phyloP scores from a whole-genome alignment of 2,329 filamentous ascomycete species.

The Mycosphaerella sp. region DNA sequence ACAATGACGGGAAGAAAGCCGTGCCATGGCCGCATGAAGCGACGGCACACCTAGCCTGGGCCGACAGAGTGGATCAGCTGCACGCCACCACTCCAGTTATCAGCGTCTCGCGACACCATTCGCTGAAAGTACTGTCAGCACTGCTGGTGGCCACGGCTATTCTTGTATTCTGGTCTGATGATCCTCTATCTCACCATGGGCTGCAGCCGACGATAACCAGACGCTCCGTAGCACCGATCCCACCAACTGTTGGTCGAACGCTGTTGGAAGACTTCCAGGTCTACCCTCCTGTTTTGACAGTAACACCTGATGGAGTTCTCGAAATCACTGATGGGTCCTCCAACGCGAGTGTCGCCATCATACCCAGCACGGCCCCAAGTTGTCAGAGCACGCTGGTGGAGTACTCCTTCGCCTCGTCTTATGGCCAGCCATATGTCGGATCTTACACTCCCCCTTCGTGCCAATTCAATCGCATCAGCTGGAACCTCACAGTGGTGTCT shows the following conservation, averaged over 20 bases:
- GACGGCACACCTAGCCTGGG: conserved; percentile 9
- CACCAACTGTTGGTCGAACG: conserved; percentile 20
- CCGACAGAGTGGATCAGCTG: conserved; percentile 12
- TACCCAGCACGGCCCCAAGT: conserved; percentile 26
- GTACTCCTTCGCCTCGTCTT: conserved; percentile 64
- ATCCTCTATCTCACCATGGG: not conserved
- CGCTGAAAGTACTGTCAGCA: conserved; percentile 9
- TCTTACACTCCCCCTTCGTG: conserved; percentile 61
- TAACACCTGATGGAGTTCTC: conserved; percentile 33
- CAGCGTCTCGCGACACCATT: conserved; percentile 1
- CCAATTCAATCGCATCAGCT: conserved; percentile 64
- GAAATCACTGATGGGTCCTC: conserved; percentile 35
- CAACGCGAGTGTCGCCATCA: conserved; percentile 25
- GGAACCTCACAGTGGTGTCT: conserved; percentile 70
- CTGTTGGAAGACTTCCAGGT: conserved; percentile 62
- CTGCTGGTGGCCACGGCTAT: conserved; percentile 8
- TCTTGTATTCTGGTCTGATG: not conserved
- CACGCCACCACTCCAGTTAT: conserved; percentile 10
- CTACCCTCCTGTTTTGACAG: conserved; percentile 57
- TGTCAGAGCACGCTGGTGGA: conserved; percentile 59
- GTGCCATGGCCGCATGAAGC: conserved; percentile 3
- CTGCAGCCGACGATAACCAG: not conserved
- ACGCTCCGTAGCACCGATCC: not conserved
- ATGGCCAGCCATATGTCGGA: conserved; percentile 68
- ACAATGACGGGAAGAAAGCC: conserved; percentile 9